Conservation (phyloP, 768 basidiomycete species). For the Tylopilus sp. region DNA sequence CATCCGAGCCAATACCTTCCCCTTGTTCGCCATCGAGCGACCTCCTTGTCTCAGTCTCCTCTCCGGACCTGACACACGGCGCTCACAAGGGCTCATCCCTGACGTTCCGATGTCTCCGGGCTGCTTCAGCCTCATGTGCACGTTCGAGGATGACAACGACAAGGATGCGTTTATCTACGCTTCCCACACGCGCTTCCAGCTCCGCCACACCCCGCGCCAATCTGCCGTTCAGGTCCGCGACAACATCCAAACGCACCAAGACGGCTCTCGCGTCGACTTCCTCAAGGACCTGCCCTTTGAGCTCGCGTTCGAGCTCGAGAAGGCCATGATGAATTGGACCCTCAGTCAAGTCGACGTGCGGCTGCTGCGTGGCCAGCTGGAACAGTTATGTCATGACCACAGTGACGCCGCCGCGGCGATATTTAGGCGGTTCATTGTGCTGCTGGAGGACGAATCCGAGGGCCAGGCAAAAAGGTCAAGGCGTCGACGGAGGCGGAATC, state of each 20-base stretch:
- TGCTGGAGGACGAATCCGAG: slow-evolving; percentile 19
- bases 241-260: slow-evolving; percentile 6
- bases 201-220: slow-evolving; percentile 5
- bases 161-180: slow-evolving; percentile 29
- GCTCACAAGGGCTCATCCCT: slow-evolving; percentile 26
- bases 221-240: slow-evolving; percentile 17
- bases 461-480: background rate
- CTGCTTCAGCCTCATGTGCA: slow-evolving; percentile 29
- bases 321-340: slow-evolving; percentile 30
- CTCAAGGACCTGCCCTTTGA: slow-evolving; percentile 30
- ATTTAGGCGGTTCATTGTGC: slow-evolving; percentile 18
- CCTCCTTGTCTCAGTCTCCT: fast-evolving
- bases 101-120: slow-evolving; percentile 26
- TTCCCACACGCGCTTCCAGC: slow-evolving; percentile 19
- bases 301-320: slow-evolving; percentile 39
- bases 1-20: slow-evolving; percentile 32
- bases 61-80: slow-evolving; percentile 7
- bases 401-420: slow-evolving; percentile 20
- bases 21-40: slow-evolving; percentile 20
- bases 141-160: slow-evolving; percentile 24
- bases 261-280: slow-evolving; percentile 17
- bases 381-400: slow-evolving; percentile 15
- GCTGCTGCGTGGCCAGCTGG: slow-evolving; percentile 19
- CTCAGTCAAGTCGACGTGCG: slow-evolving; percentile 22
- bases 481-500: background rate